Base-by-base conservation (phyloP, 306 rosid species). In the Vigna radiata region DNA sequence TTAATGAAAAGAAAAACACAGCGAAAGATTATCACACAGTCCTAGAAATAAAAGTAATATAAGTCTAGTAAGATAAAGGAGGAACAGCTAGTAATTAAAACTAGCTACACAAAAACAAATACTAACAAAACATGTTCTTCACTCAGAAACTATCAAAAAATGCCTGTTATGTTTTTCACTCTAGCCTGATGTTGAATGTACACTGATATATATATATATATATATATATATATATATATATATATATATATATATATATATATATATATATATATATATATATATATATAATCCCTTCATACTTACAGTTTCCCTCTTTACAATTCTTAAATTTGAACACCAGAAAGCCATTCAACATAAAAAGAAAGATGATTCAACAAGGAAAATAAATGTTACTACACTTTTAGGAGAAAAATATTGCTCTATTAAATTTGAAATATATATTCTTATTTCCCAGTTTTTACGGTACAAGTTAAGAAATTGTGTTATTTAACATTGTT, bases 241-340 rank as follows among this genome's bases (percentile, higher is more conserved):
- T 64, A 37, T 54, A 53, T 27, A 19, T 27, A n/a, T 64, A 37
- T 54, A 36, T 27, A 19, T 27, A n/a, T 64, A 37, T 37, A 52
- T 27, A 14, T 27, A 17, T 64, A 39, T 55, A 53, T 4, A 21
- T 17, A 17, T 39, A 39, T 39, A 19, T 29, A 21, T 27, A 9
- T 37, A 39, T 55, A 53, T 29, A 21, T 53, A 58, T 43, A 27
- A 39, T 41, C 10, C n/a, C 3, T 41, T 23, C 23, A 8, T 65
- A 29, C 3, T 53, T 53, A 15, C 4, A 27, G 31, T n/a, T n/a
- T 36, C 31, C 43, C 5, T 18, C 12, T 11, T 19, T 18, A 21
- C 44, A 62, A 75, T 16, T 62, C 10, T 5, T 66, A 66, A 46
- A 46, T 31, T 62, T 18, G 16, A 74, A 15, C 23, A 54, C 50